Evolutionary conservation across 305 asterid genomes (phyloP).

Genomic region (Solanum hybrid): DNA sequence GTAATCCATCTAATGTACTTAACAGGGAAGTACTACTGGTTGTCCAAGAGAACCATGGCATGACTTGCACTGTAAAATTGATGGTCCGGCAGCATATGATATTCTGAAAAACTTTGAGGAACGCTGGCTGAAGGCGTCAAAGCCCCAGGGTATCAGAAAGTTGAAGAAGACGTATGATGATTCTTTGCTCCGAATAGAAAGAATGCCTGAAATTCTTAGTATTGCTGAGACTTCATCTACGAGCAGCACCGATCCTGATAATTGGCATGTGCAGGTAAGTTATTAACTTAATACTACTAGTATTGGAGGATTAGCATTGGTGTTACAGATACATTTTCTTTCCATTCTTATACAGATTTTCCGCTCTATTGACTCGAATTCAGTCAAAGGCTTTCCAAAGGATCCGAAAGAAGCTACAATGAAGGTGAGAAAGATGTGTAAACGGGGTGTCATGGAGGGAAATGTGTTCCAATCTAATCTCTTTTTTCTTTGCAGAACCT

Average conservation of each 20-base stretch:
- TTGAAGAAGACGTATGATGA: constrained; percentile 28
- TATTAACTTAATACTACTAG: background rate
- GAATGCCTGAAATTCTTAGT: constrained; percentile 37
- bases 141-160: constrained; percentile 27
- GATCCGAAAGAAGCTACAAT: constrained; percentile 52
- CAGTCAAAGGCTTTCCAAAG: constrained; percentile 77
- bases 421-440: constrained; percentile 24
- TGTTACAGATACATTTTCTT: background rate
- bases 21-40: constrained; percentile 32
- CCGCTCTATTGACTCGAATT: constrained; percentile 74
- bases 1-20: background rate
- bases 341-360: constrained; percentile 30
- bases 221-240: constrained; percentile 21
- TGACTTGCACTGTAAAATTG: constrained; percentile 54
- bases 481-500: constrained; percentile 32
- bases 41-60: constrained; percentile 78
- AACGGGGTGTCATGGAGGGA: background rate
- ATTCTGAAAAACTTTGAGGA: constrained; percentile 55
- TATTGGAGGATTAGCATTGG: background rate
- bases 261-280: constrained; percentile 54
- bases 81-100: constrained; percentile 69
- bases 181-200: constrained; percentile 32
- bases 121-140: constrained; percentile 52
- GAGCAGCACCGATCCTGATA: constrained; percentile 32
- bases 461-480: background rate